Evolutionary conservation across 140 eudicot species (phyloP).

Genomic region (Artemisia princeps): DNA sequence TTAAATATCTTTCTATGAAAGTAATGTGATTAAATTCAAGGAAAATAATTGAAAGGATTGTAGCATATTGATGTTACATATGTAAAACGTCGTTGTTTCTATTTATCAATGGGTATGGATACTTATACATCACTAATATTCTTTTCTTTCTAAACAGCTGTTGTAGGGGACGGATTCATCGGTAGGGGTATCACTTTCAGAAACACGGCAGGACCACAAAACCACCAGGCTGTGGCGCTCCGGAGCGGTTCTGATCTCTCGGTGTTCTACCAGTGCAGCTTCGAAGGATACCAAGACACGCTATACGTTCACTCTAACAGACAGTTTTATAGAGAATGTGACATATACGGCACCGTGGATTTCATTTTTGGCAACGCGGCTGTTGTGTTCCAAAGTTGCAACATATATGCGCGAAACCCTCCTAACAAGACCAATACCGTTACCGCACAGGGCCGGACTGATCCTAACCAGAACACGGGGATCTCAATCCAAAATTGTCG

Average conservation of each 20-base stretch:
- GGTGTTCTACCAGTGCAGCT: constrained; percentile 38
- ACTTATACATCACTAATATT: background rate
- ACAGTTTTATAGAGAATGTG: constrained; percentile 35
- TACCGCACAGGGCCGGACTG: constrained; percentile 41
- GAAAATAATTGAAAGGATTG: background rate
- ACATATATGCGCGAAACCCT: constrained; percentile 33
- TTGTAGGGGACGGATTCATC: constrained; percentile 33
- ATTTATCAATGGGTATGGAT: background rate
- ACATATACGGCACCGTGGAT: constrained; percentile 34
- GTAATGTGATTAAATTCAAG: background rate
- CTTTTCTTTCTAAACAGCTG: constrained; percentile 21
- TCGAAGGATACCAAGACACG: constrained; percentile 39
- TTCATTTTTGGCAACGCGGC: constrained; percentile 34
- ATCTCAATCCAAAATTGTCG: constrained; percentile 33
- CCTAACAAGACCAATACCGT: constrained; percentile 30
- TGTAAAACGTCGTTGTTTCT: background rate
- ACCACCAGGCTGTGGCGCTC: constrained; percentile 35
- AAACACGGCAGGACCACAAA: constrained; percentile 35
- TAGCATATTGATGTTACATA: background rate
- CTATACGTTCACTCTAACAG: constrained; percentile 30
- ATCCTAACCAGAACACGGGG: constrained; percentile 37
- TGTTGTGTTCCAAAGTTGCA: constrained; percentile 35
- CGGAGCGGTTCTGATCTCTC: constrained; percentile 37
- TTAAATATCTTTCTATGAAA: background rate
- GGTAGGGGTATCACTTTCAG: constrained; percentile 31